phyloP scores from a whole-genome alignment of 1,139 yeast species.

The Yamadazyma atmosphaerica region DNA sequence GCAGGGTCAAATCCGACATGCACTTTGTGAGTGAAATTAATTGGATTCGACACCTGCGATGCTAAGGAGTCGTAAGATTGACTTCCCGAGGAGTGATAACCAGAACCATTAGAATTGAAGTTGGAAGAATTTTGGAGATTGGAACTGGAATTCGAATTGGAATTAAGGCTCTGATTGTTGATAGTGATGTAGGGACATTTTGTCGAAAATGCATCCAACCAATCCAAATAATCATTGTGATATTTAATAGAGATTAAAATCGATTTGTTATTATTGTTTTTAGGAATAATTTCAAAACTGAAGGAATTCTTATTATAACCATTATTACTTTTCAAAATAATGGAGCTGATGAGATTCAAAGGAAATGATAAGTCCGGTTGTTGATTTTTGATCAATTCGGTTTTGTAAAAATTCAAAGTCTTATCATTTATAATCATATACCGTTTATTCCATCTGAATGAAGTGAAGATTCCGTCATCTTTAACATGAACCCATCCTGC shows the following conservation, averaged over 20 bases:
- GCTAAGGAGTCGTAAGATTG: constrained; percentile 2
- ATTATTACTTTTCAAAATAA: constrained; percentile 39
- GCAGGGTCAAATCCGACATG: constrained; percentile 65
- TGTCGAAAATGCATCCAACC: constrained; percentile 89
- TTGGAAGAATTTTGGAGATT: background rate
- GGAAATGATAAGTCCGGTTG: constrained; percentile 44
- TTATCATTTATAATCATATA: constrained; percentile 76
- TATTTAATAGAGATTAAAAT: constrained; percentile 74
- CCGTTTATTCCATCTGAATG: constrained; percentile 91
- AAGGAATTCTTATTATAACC: constrained; percentile 65
- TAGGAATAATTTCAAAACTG: constrained; percentile 76
- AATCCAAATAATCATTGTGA: constrained; percentile 78
- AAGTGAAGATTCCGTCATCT: constrained; percentile 80
- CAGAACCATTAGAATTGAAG: constrained; percentile 3
- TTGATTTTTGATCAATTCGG: constrained; percentile 41
- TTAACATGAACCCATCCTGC: constrained; percentile 89
- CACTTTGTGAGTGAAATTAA: constrained; percentile 71
- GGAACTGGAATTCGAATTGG: constrained; percentile 1
- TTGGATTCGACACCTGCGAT: constrained; percentile 66
- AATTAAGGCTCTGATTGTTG: constrained; percentile 1
- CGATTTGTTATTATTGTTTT: constrained; percentile 52
- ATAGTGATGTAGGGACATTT: constrained; percentile 70
- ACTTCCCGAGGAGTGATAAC: background rate
- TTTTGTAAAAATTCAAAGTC: constrained; percentile 72
- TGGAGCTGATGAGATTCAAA: constrained; percentile 37